A percentile compares a stretch with the other conserved stretches of the same genome.
phyloP scores from a whole-genome alignment of 192 early-diverging fungal genomes.

The Entomortierella chlamydospora region DNA sequence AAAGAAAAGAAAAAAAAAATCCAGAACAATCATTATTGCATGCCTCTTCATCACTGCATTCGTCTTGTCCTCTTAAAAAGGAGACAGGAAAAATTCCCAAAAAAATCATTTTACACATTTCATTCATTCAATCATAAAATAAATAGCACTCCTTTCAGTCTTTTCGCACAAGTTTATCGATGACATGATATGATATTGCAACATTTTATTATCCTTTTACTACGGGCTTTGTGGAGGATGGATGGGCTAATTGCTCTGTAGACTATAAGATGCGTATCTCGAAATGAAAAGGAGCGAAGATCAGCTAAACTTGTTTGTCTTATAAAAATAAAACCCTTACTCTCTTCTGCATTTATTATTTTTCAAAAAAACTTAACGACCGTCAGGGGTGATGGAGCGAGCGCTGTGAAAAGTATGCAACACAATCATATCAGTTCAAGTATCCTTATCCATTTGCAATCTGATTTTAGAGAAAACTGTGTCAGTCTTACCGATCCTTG shows the following conservation, averaged over 20 bases:
- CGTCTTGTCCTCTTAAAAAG: background rate
- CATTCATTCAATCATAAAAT: background rate
- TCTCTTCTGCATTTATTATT: background rate
- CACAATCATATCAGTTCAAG: background rate
- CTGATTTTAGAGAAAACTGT: background rate
- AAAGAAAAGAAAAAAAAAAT: slow-evolving; percentile 2
- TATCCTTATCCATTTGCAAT: too few relatives aligned
- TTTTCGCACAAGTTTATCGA: too few relatives aligned
- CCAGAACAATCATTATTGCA: slow-evolving; percentile 10
- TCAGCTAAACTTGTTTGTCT: background rate
- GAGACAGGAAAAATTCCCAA: background rate
- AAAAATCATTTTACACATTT: slow-evolving; percentile 6
- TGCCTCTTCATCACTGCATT: slow-evolving; percentile 13
- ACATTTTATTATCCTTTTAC: too few relatives aligned
- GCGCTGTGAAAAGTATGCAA: slow-evolving; percentile 4
- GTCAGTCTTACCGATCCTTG: slow-evolving; percentile 23
- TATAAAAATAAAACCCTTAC: background rate
- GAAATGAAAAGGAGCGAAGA: background rate
- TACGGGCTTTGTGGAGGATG: too few relatives aligned
- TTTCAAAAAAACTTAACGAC: slow-evolving; percentile 11
- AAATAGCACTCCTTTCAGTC: too few relatives aligned
- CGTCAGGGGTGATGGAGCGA: slow-evolving; percentile 34
- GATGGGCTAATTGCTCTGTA: too few relatives aligned
- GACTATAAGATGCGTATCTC: too few relatives aligned
- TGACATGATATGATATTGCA: too few relatives aligned